Percentiles rank a stretch among this genome's conserved stretches.
Conservation (phyloP, 108 stramenopile genomes). For the Fragilariopsis cylindrus region DNA sequence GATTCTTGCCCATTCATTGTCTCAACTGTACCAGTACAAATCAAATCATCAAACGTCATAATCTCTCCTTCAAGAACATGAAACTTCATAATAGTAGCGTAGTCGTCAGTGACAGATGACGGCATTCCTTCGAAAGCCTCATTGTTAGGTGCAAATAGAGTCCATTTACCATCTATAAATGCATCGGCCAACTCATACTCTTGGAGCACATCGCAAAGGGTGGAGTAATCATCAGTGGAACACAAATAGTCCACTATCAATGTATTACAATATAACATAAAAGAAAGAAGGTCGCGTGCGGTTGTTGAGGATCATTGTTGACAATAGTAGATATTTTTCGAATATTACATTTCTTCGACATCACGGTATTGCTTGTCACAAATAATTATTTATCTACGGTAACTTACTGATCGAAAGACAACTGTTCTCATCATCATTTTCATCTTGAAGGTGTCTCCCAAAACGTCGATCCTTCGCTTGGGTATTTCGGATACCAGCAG, state of each 20-base stretch:
- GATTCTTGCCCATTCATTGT: slow-evolving; percentile 37
- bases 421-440: no score
- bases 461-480: no score
- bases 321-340: no score
- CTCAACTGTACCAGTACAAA: slow-evolving; percentile 30
- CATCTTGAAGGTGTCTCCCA: no score
- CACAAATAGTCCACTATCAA: slow-evolving; percentile 4
- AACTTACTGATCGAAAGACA: no score
- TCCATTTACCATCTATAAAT: slow-evolving; percentile 1
- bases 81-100: not conserved
- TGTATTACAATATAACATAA: no score
- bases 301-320: no score
- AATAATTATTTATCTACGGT: no score
- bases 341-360: no score
- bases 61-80: slow-evolving; percentile 4
- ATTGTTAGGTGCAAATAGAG: slow-evolving; percentile 50
- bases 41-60: slow-evolving; percentile 4
- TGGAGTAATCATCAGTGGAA: not conserved
- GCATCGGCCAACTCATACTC: slow-evolving; percentile 1
- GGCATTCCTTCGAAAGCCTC: slow-evolving; percentile 39
- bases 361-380: no score
- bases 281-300: no score
- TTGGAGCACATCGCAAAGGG: not conserved
- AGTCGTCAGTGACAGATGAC: not conserved
- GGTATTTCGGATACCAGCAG: no score